Base-by-base conservation (phyloP, 306 rosid genomes). In the Oxytropis ochrocephala region DNA sequence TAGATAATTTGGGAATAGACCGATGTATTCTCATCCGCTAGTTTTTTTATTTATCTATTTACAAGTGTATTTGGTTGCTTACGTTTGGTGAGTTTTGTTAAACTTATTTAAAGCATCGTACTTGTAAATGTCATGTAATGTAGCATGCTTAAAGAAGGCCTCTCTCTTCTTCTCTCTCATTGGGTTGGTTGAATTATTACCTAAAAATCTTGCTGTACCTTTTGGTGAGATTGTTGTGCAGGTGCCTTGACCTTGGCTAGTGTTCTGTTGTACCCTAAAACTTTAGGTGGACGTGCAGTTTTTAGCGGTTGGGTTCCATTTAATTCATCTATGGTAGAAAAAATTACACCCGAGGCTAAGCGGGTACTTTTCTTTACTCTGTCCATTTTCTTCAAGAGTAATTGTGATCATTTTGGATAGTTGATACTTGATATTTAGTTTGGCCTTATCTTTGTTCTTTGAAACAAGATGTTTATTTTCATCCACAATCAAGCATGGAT, bases 231-330 rank as follows among this genome's bases (percentile, higher is more conserved):
- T 44, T 27, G 43, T 55, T 72, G 66, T 63, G 56, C 82, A 93
- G 97, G 97, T 80, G 96, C 98, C 51, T 81, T 90, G 81, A 83
- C 96, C 10, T 78, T 93, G 84, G 91, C 98, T 11, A 85, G 96
- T 76, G 90, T 85, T 83, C 87, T 91, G 64, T 61, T 94, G 24
- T 90, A 90, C 84, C 98, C 97, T 33, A 87, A 90, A 77, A 88
- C 96, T 64, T 86, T 88, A 14, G 96, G 97, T 24, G 97, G 97
- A 65, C 96, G 88, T 55, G 96, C 92, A 9, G 88, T 94, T 38
- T 94, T 94, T 78, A 84, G 97, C 53, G 92, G 98, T 56, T 90
- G 92, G 92, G 81, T 94, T 82, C 95, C 98, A 44, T 90, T 94
- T 68, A 85, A 79, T 85, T 75, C 84, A 7, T 81, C 98, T 29